These are phyloP conservation scores for Cercospora sp. DNA, from an alignment of 2,329 filamentous ascomycete species.

Conservation along the genomic window DNA sequence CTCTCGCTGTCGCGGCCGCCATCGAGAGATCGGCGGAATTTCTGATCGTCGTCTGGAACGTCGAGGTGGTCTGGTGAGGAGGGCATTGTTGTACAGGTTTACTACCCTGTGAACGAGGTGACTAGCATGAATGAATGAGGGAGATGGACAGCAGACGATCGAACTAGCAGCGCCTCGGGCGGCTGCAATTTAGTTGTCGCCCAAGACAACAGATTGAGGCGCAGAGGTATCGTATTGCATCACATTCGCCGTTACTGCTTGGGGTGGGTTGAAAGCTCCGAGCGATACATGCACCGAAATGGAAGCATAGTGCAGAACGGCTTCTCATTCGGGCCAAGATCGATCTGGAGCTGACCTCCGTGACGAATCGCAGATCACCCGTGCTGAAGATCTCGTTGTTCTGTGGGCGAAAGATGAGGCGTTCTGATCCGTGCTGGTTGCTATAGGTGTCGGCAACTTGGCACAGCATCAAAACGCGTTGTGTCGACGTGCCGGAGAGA, in stretches of 20 bases:
- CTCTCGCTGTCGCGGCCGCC: background rate
- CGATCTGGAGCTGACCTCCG: background rate
- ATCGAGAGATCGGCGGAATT: background rate
- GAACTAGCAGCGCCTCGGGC: background rate
- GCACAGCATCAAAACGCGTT: background rate
- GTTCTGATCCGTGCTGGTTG: background rate
- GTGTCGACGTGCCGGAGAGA: background rate
- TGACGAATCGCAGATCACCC: background rate
- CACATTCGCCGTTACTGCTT: background rate
- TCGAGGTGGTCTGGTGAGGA: background rate
- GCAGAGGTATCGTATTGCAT: background rate
- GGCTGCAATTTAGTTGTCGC: background rate
- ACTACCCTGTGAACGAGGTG: background rate
- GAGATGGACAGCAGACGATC: background rate
- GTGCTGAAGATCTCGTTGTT: background rate
- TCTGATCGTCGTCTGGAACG: background rate
- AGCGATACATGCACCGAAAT: background rate
- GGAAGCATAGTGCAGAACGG: background rate
- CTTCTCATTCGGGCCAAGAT: background rate
- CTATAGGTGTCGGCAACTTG: background rate
- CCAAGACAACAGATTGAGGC: background rate
- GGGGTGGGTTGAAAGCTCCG: background rate
- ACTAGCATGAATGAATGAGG: background rate
- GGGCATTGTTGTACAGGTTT: background rate
- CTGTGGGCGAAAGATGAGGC: background rate